Evolutionary conservation across 148 eudicot genomes (phyloP).

Genomic region (Silene latifolia): DNA sequence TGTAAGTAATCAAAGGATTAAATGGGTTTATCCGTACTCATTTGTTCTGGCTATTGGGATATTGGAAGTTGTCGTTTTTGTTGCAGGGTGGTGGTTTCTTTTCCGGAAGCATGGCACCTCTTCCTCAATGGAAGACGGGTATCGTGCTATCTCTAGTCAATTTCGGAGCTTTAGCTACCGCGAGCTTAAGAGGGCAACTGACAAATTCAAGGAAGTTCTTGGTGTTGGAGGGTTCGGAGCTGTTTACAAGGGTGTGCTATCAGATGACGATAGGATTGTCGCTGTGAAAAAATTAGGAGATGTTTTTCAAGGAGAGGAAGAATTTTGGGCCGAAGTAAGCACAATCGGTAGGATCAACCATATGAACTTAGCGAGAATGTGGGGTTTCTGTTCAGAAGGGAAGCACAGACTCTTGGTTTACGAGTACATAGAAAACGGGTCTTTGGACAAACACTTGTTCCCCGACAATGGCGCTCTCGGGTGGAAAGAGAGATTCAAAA

Average conservation of each 20-base stretch:
- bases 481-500: slow-evolving; percentile 52
- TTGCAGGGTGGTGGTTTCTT: slow-evolving; percentile 44
- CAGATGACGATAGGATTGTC: slow-evolving; percentile 46
- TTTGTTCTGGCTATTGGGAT: slow-evolving; percentile 39
- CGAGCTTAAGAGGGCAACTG: slow-evolving; percentile 47
- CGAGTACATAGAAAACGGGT: slow-evolving; percentile 48
- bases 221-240: slow-evolving; percentile 57
- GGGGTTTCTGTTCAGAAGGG: slow-evolving; percentile 60
- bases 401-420: slow-evolving; percentile 50
- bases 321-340: slow-evolving; percentile 67
- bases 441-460: slow-evolving; percentile 49
- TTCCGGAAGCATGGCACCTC: slow-evolving; percentile 40
- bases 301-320: slow-evolving; percentile 48
- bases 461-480: slow-evolving; percentile 24
- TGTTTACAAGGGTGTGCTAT: slow-evolving; percentile 49
- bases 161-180: slow-evolving; percentile 52
- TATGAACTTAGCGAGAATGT: slow-evolving; percentile 63
- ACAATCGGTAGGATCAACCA: slow-evolving; percentile 57
- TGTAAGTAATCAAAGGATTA: slow-evolving; percentile 22
- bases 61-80: slow-evolving; percentile 32
- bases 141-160: slow-evolving; percentile 43
- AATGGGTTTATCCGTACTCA: slow-evolving; percentile 50
- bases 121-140: slow-evolving; percentile 47
- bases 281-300: slow-evolving; percentile 58
- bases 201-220: slow-evolving; percentile 38